Evolutionary conservation across 176 grass and related monocot genomes (phyloP).

Genomic region (Alloteropsis semialata): DNA sequence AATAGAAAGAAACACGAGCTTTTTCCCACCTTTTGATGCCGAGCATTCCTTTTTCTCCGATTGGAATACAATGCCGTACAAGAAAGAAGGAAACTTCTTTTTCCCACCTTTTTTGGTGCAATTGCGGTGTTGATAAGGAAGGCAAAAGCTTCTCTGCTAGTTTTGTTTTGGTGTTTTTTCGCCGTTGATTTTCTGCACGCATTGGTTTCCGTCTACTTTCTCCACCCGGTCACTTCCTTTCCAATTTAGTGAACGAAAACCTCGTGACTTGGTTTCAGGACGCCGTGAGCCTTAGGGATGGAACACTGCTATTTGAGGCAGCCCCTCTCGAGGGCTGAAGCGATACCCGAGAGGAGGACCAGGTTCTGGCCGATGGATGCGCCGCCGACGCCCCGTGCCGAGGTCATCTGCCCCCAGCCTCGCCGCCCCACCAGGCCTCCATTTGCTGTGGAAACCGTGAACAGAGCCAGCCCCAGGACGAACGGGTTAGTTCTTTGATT

Average conservation of each 20-base stretch:
- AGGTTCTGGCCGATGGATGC: constrained; percentile 79
- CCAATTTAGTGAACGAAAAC: background rate
- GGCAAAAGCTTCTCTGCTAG: background rate
- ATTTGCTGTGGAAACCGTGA: constrained; percentile 34
- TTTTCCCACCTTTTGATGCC: background rate
- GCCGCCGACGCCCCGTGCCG: constrained; percentile 29
- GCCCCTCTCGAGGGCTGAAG: constrained; percentile 40
- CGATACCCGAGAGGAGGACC: constrained; percentile 55
- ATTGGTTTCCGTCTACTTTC: background rate
- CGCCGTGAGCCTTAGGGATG: constrained; percentile 24
- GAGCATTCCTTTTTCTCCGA: background rate
- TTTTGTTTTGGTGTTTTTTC: background rate
- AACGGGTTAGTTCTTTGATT: constrained; percentile 42
- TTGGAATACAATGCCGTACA: background rate
- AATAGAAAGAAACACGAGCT: background rate
- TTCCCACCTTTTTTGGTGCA: background rate
- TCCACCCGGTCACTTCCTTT: background rate
- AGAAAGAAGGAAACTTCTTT: background rate
- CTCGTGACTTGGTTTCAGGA: constrained; percentile 23
- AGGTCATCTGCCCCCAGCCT: constrained; percentile 85
- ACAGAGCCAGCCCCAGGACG: constrained; percentile 37
- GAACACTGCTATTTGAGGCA: constrained; percentile 55
- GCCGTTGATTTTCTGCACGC: constrained; percentile 1
- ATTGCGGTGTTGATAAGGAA: background rate
- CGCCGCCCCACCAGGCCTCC: constrained; percentile 41